Percentiles rank a stretch among this genome's conserved stretches.
phyloP scores from a whole-genome alignment of 345 rosid genomes.

The Salix viminalis region DNA sequence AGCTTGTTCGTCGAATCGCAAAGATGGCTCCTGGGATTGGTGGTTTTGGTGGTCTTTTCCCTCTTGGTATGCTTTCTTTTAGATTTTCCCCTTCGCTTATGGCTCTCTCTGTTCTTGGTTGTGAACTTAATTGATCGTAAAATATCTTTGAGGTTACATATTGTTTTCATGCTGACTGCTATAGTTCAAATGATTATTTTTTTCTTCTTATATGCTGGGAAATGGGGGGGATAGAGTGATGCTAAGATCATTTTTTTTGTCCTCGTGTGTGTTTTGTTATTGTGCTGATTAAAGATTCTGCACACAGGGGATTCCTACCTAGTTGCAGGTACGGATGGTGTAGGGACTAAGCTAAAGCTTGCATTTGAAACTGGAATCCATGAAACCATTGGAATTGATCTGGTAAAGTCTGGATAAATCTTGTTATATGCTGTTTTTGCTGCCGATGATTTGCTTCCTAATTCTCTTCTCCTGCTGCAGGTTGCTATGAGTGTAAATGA shows the following conservation, averaged over 20 bases:
- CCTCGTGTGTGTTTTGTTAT: background rate
- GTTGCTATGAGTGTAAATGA: conserved; percentile 99
- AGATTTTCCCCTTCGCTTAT: background rate
- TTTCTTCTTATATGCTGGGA: background rate
- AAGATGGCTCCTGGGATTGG: conserved; percentile 94
- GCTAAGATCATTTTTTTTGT: background rate
- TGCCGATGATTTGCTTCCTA: conserved; percentile 8
- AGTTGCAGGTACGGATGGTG: conserved; percentile 98
- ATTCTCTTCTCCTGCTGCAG: conserved; percentile 26
- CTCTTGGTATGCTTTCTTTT: conserved; percentile 49
- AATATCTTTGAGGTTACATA: background rate
- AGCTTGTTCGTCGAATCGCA: conserved; percentile 76
- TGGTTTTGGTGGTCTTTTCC: conserved; percentile 89
- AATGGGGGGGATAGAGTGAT: background rate
- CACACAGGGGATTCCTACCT: conserved; percentile 76
- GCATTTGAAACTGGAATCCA: conserved; percentile 92
- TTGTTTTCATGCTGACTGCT: background rate
- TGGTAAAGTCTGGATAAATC: conserved; percentile 39
- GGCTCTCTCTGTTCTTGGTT: background rate
- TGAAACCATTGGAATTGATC: conserved; percentile 87
- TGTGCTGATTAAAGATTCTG: background rate
- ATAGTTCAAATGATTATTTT: too few relatives aligned
- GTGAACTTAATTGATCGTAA: background rate
- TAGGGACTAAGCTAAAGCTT: conserved; percentile 91
- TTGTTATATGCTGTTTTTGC: background rate